phyloP scores from a whole-genome alignment of 768 basidiomycete genomes.

The Russula griseocarnosa region DNA sequence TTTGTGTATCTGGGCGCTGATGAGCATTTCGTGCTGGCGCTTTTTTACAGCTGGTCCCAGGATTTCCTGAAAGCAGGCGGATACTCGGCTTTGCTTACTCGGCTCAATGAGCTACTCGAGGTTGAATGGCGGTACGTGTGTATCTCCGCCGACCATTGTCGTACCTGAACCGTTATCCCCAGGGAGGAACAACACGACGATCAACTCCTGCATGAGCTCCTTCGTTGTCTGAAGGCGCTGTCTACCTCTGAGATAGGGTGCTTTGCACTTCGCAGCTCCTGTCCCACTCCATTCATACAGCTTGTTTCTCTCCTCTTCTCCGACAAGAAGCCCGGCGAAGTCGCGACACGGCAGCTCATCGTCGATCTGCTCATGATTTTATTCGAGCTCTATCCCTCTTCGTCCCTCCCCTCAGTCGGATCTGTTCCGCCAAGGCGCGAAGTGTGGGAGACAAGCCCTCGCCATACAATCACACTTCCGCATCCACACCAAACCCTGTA shows the following conservation, averaged over 20 bases:
- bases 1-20: conserved; percentile 11
- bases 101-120: conserved; percentile 87
- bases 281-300: conserved; percentile 83
- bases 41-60: conserved; percentile 73
- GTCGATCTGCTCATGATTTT: conserved; percentile 81
- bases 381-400: conserved; percentile 82
- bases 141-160: neutral
- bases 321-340: conserved; percentile 97
- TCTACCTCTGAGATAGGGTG: conserved; percentile 88
- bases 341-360: conserved; percentile 85
- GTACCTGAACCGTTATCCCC: conserved; percentile 8
- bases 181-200: conserved; percentile 99
- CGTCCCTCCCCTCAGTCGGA: conserved; percentile 56
- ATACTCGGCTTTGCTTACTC: conserved; percentile 75
- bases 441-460: conserved; percentile 37
- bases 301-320: conserved; percentile 84
- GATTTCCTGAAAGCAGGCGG: conserved; percentile 81
- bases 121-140: conserved; percentile 87
- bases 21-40: conserved; percentile 4
- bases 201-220: conserved; percentile 83
- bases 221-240: conserved; percentile 91
- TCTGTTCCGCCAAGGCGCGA: conserved; percentile 26
- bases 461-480: conserved; percentile 61
- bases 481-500: conserved; percentile 68
- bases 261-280: conserved; percentile 82